Evolutionary conservation across 805 yeast genomes (phyloP), one percentile per base, ranked within the genome.

Genomic region (Tetrapisispora fleetii): DNA sequence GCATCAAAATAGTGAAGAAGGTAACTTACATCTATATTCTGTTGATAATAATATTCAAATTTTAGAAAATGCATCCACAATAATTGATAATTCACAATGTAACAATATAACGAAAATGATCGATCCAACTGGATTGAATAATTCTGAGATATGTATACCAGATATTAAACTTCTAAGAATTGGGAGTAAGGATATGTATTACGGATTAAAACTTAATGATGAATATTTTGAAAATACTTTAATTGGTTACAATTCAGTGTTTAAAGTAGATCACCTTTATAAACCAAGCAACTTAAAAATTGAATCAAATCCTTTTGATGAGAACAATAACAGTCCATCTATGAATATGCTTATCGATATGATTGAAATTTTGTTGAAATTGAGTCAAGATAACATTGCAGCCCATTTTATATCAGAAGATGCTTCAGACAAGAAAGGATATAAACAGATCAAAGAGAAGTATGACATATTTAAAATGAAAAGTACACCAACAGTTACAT

Each of bases 401-500:
- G n/a, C n/a, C 10, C 1, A 24, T 40, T 35, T 33, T 19, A 28
- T 46, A 1, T 21, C 24, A 1, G 30, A 27, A 27, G 45, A 40
- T 11, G 46, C 48, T 3, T 33, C 36, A 21, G 19, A 24, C 13
- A 27, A 32, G n/a, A 39, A 48, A 22, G 45, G 37, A 40, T 32
- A 19, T 35, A 28, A 32, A 35, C 51, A 48, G 33, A 16, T 27
- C 4, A 4, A 7, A 13, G 22, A 16, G 3, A 35, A 39, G 33
- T 39, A 22, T 24, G 43, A 50, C 7, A 50, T 39, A 27, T 64
- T 62, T 48, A 45, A 30, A 17, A 64, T 64, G 68, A 62, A 63
- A 43, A 58, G 61, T 39, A 41, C 55, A 2, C 66, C 68, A 1
- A 50, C 64, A 2, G 46, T 64, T 17, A 50, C 60, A 7, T 59